Evolutionary conservation across 192 early-diverging fungal genomes (phyloP).

Genomic region (Entophlyctis luteolus): DNA sequence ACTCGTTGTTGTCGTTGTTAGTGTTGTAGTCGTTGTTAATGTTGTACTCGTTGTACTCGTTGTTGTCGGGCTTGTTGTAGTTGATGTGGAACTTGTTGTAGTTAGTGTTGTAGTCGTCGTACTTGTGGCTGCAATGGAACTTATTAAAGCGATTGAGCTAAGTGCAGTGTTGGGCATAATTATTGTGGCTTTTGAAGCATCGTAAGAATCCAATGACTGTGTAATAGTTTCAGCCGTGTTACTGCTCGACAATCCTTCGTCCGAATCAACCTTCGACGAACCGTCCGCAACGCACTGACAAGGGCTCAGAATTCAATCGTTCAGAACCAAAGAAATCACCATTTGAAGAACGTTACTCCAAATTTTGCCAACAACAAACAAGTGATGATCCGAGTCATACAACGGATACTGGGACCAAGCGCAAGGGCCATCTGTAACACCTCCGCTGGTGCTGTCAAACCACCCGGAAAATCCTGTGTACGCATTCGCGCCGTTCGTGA

Average conservation of each 20-base stretch:
- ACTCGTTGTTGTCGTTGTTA: background rate
- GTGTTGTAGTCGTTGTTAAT: too few species aligned
- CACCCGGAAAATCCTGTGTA: too few species aligned
- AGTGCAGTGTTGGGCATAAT: background rate
- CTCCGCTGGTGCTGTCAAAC: background rate
- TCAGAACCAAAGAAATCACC: background rate
- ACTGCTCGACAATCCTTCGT: background rate
- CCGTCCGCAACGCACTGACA: background rate
- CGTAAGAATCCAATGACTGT: background rate
- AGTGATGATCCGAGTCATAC: background rate
- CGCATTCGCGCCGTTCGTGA: background rate
- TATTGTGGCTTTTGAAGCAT: background rate
- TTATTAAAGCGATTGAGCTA: background rate
- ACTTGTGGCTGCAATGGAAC: too few species aligned
- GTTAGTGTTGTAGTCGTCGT: background rate
- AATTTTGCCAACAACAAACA: background rate
- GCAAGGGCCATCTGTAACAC: background rate
- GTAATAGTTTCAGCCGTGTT: background rate
- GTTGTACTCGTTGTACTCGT: background rate
- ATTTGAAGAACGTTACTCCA: constrained; percentile 3
- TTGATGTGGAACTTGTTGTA: background rate
- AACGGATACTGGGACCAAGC: background rate
- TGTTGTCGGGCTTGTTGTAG: background rate
- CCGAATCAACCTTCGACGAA: background rate
- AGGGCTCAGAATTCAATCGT: background rate